Base-by-base conservation (phyloP, 257 asterid genomes). In the Henckelia pumila region DNA sequence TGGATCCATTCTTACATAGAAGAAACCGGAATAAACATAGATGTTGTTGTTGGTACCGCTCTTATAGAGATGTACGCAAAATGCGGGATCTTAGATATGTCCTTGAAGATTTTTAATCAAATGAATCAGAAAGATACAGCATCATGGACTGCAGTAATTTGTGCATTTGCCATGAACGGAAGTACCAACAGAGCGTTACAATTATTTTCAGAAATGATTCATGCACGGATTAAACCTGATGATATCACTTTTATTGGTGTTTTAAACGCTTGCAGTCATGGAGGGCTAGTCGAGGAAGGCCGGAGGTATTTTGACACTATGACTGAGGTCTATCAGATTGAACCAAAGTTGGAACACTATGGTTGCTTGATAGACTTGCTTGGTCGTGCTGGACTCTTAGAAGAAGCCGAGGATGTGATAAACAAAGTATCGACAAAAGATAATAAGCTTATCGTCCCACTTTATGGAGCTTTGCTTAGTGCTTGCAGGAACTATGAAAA, bases 261-360 rank as follows among this genome's bases (percentile, higher is more conserved):
- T 72, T 66, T 83, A 63, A 77, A 74, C 25, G 85, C 88, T 56
- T 83, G 85, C 70, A 83, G 83, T 66, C 88, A 83, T 58, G 85
- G 85, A 11, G 85, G 83, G 13, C 66, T 83, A 50, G 79, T 79
- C 32, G 83, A 80, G 71, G 81, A 82, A 79, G 85, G 85, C 19
- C 79, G 81, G 5, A 56, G 17, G 23, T 68, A 73, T 73, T 80
- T 83, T 63, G 64, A 70, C 63, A 56, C 83, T 1, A 75, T 80
- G 83, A 72, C 30, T 8, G 66, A 57, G 56, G 17, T 64, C 13
- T 75, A 80, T 70, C 74, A 37, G 10, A 72, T 79, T 40, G 76
- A 82, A 67, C 85, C 83, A 6, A 80, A 75, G 35, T 64, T 75
- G 65, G 81, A 80, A 53, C 88, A 80, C 59, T 82, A 82, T 28